Base-by-base conservation (phyloP, 306 rosid species). In the Senna siamea region DNA sequence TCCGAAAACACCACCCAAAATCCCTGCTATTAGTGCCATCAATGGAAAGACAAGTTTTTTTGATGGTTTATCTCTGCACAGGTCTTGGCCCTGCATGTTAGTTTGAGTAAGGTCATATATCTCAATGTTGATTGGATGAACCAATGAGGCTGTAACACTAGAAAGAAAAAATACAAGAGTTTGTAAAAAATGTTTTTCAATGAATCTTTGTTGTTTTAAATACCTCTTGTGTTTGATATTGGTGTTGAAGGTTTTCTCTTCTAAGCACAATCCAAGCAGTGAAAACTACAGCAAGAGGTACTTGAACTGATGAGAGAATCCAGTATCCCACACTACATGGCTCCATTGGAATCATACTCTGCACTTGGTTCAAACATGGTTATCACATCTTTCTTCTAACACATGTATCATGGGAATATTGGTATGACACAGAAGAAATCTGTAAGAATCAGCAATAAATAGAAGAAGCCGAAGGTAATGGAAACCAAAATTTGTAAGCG, bases 1-100 rank as follows among this genome's bases (percentile, higher is more conserved):
- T 50, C 98, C 98, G 74, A 90, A 93, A 52, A 87, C 85, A 52
- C 98, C 98, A 7, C 97, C 98, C 72, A 91, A 69, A 18, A 86
- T 72, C 79, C 98, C 98, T 4, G 97, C 92, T 15, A 87, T 68
- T 37, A 89, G 76, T 75, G 98, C 92, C 88, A 90, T n/a, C n/a
- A n/a, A n/a, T 59, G 97, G 98, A 84, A 90, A 89, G 38, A 79
- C 34, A 66, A 90, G 82, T 62, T 79, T 85, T 41, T 80, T 81
- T 22, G 87, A 78, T 51, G 80, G 78, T 59, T 50, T 77, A 76
- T 35, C 83, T 66, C 43, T 81, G 35, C 41, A 18, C 52, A 69
- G 58, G 8, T 50, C 67, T 11, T 22, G 57, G 52, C 61, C 85
- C 97, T 92, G 74, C 86, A 78, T n/a, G n/a, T 52, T 38, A 53